Evolutionary conservation across 2,329 filamentous ascomycete genomes (phyloP), one percentile per base, ranked within the genome.

Genomic region (Paramyrothecium sp.): DNA sequence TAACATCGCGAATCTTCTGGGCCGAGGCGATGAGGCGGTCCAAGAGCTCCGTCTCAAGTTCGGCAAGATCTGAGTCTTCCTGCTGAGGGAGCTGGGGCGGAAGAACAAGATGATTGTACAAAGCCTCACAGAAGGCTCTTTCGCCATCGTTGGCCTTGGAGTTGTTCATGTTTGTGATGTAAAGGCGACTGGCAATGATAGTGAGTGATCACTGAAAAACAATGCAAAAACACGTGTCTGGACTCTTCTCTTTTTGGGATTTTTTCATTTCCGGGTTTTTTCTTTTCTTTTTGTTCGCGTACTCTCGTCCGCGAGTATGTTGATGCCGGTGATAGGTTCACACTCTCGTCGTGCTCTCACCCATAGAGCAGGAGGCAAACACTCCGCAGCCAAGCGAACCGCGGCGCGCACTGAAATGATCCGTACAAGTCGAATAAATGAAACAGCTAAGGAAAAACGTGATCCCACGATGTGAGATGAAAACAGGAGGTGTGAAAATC

Each of bases 61-160:
- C 56, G 22, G 21, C 34, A 1, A 60, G 1, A 11, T 66, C 59
- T 3, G 58, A 46, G 12, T 67, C 65, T 20, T 63, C 56, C 1
- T 55, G 53, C 21, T 66, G 63, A 13, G 65, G 65, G 13, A 67
- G 64, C 3, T 61, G 54, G 0, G 61, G 64, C 2, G 65, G 65
- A 2, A 67, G 38, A 2, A 57, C 63, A 8, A 67, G 60, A 19
- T 67, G 65, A n/a, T 68, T 62, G 21, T 63, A 68, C 4, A 67
- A 33, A 44, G 38, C 38, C 38, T 44, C 38, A 7, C 5, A 44
- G 38, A 44, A 19, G 13, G 13, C 38, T 44, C n/a, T 44, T 12
- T 44, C 38, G 13, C 5, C 13, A 19, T 44, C n/a, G 13, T 44
- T 44, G 13, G n/a, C 38, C 13, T 16, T 4, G 5, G 38, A 44